Conservation (phyloP, 352 stramenopile species). For the Globisporangium cylindrosporum region DNA sequence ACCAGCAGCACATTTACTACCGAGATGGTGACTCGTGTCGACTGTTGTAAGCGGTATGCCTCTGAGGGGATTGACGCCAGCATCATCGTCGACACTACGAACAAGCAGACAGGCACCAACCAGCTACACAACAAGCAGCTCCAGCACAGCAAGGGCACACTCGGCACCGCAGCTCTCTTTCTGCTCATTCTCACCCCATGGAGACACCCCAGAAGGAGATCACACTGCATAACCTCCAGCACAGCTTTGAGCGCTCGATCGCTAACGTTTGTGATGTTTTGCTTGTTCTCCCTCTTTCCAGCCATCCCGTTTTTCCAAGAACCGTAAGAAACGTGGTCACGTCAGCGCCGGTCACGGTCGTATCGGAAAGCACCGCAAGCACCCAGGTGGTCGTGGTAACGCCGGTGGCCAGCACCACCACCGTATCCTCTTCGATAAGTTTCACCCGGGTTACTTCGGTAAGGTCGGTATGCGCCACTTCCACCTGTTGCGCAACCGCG, state of each 20-base stretch:
- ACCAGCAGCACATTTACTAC: not conserved
- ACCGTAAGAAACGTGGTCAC: constrained; percentile 99
- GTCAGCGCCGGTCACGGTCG: constrained; percentile 98
- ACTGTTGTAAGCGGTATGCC: not conserved
- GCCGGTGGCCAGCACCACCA: constrained; percentile 99
- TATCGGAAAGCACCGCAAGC: constrained; percentile 99
- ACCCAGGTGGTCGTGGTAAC: constrained; percentile 99
- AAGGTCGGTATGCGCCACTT: constrained; percentile 99
- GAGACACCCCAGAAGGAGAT: not conserved
- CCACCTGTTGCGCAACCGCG: constrained; percentile 96
- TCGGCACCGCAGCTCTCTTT: not conserved
- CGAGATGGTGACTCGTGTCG: not conserved
- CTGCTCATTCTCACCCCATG: not conserved
- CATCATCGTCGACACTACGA: not conserved
- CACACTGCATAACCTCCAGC: not conserved
- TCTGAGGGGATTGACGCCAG: not conserved
- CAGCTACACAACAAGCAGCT: not conserved
- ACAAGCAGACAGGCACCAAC: not conserved
- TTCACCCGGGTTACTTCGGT: constrained; percentile 99
- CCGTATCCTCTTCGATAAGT: constrained; percentile 99
- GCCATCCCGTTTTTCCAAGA: constrained; percentile 93
- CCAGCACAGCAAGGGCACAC: too few relatives aligned
- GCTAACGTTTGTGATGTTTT: constrained; percentile 7
- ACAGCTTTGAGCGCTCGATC: not conserved
- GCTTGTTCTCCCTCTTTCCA: constrained; percentile 14